These are phyloP conservation scores for Coniophora puteana DNA, from an alignment of 1,284 basidiomycete species.

Conservation along the genomic window DNA sequence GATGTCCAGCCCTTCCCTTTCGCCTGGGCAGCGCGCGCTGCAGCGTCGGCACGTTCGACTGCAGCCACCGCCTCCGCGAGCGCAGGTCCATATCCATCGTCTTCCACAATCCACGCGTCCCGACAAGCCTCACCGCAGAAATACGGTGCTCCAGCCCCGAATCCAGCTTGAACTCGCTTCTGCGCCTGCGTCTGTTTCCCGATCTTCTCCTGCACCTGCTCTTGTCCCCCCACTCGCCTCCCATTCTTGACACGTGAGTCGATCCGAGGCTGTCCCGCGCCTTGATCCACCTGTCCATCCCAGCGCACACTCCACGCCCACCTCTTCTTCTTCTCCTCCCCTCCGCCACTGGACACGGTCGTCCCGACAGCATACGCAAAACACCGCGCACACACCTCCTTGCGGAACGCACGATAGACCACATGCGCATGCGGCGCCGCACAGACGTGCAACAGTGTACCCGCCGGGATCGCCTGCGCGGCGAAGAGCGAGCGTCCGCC, in stretches of 20 bases:
- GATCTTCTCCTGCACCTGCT: slow-evolving; percentile 8
- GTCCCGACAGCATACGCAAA: slow-evolving; percentile 55
- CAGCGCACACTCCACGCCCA: slow-evolving; percentile 41
- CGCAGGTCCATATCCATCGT: slow-evolving; percentile 27
- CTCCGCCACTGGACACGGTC: slow-evolving; percentile 16
- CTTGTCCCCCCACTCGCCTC: too few species aligned
- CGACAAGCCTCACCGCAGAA: slow-evolving; percentile 53
- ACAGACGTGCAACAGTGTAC: slow-evolving; percentile 39
- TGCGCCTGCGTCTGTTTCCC: not conserved
- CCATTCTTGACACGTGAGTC: slow-evolving; percentile 23
- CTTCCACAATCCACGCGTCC: slow-evolving; percentile 39
- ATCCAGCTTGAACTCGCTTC: not conserved
- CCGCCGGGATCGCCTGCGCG: slow-evolving; percentile 32
- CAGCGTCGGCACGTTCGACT: too few species aligned
- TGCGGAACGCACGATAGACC: slow-evolving; percentile 52
- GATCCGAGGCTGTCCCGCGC: too few species aligned
- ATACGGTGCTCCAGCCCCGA: slow-evolving; percentile 42
- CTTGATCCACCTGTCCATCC: slow-evolving; percentile 20
- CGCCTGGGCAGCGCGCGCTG: too few species aligned
- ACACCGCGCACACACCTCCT: slow-evolving; percentile 62
- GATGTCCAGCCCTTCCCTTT: too few species aligned
- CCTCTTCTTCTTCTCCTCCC: slow-evolving; percentile 1
- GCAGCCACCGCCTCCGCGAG: slow-evolving; percentile 27
- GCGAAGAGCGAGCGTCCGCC: slow-evolving; percentile 55
- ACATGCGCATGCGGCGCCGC: slow-evolving; percentile 43